These are phyloP conservation scores for Paecilomyces niveus DNA, from an alignment of 2,329 filamentous ascomycete genomes.

Conservation along the genomic window DNA sequence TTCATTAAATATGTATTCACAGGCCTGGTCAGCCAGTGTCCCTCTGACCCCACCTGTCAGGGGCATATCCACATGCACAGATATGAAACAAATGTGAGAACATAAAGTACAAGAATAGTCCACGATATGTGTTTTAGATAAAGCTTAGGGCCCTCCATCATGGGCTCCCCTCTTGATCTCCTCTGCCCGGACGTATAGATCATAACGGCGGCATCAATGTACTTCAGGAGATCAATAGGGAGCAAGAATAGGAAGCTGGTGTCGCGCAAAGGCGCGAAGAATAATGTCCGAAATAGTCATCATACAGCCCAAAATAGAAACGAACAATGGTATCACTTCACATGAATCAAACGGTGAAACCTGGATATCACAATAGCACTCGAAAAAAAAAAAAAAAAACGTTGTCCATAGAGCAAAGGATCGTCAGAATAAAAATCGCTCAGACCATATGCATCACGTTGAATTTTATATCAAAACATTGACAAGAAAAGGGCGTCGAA, in stretches of 20 bases:
- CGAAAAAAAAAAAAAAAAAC: background rate
- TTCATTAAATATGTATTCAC: background rate
- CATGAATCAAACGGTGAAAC: background rate
- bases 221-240: slow-evolving; percentile 5
- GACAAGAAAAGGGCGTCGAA: background rate
- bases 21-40: background rate
- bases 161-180: background rate
- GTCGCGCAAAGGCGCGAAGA: background rate
- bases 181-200: background rate
- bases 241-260: background rate
- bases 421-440: background rate
- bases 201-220: background rate
- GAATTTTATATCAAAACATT: background rate
- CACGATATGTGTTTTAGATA: background rate
- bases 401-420: background rate
- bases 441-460: background rate
- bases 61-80: background rate
- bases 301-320: background rate
- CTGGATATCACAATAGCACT: background rate
- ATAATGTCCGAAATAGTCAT: background rate
- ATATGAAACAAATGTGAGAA: background rate
- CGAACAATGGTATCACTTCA: background rate
- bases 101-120: background rate
- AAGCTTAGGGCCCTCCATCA: background rate
- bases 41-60: background rate